phyloP scores from a whole-genome alignment of 352 stramenopile genomes.

The Phytophthora sp. region DNA sequence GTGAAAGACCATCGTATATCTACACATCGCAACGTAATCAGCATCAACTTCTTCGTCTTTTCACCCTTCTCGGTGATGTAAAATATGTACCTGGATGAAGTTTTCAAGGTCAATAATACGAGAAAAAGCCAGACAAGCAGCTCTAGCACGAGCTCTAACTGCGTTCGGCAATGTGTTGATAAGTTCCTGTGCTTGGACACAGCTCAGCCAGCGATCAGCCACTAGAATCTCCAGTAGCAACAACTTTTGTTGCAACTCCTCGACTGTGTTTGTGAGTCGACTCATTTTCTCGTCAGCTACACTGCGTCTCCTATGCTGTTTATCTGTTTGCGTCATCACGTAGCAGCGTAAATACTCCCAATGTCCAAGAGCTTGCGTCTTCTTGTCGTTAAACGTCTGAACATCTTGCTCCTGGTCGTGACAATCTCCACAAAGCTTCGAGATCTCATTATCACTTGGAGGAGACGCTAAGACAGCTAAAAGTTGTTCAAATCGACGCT shows the following conservation, averaged over 20 bases:
- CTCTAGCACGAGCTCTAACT: slow-evolving; percentile 56
- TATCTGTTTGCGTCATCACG: slow-evolving; percentile 11
- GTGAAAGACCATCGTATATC: slow-evolving; percentile 58
- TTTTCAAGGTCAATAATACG: slow-evolving; percentile 79
- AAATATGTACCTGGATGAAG: slow-evolving; percentile 60
- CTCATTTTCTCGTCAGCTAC: slow-evolving; percentile 7
- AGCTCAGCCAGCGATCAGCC: slow-evolving; percentile 57
- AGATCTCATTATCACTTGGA: slow-evolving; percentile 24
- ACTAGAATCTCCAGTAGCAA: slow-evolving; percentile 59
- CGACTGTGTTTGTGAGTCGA: slow-evolving; percentile 26
- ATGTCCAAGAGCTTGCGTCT: slow-evolving; percentile 34
- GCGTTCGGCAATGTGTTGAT: slow-evolving; percentile 52
- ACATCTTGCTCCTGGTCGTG: slow-evolving; percentile 1
- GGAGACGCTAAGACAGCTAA: slow-evolving; percentile 42
- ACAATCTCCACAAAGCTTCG: slow-evolving; percentile 20
- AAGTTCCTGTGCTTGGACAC: slow-evolving; percentile 48
- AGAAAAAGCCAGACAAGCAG: slow-evolving; percentile 65
- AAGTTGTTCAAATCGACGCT: slow-evolving; percentile 65
- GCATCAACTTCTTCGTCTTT: no score
- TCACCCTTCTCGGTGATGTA: no score
- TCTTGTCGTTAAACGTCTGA: background rate
- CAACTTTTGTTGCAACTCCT: slow-evolving; percentile 28
- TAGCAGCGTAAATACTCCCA: slow-evolving; percentile 52
- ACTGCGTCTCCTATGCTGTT: background rate
- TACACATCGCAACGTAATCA: no score